Conservation (phyloP, 441 rosid species). For the Adansonia gregorii region DNA sequence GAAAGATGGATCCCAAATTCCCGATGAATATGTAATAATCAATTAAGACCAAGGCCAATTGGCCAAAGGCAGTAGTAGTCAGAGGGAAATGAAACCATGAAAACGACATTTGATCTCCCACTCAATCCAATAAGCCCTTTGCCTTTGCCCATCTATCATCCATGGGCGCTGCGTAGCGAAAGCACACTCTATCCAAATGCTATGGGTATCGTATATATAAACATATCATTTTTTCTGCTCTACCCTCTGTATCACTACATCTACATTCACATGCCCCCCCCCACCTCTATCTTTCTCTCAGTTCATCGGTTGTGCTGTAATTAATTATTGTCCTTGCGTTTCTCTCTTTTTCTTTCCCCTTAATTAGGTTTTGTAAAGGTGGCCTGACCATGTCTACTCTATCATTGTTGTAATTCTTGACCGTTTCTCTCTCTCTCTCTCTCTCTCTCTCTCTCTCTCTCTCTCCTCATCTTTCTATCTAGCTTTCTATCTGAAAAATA, state of each 20-base stretch:
- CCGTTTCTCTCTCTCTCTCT: neutral
- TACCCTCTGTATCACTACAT: too few species aligned
- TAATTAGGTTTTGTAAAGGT: constrained; percentile 37
- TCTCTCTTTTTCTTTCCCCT: neutral
- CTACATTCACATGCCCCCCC: neutral
- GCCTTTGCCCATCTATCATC: constrained; percentile 1
- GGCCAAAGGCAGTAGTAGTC: constrained; percentile 4
- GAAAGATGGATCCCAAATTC: neutral
- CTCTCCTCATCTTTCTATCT: neutral
- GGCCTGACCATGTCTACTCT: constrained; percentile 33
- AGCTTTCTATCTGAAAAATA: constrained; percentile 24
- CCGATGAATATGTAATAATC: too few species aligned
- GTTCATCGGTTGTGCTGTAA: constrained; percentile 7
- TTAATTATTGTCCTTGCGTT: constrained; percentile 46
- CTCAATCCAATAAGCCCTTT: constrained; percentile 40
- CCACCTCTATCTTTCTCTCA: too few species aligned
- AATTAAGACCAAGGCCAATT: too few species aligned
- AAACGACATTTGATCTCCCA: constrained; percentile 41
- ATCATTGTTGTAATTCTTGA: neutral
- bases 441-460: neutral
- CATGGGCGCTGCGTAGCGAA: constrained; percentile 28
- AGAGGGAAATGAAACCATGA: constrained; percentile 32
- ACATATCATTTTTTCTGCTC: too few species aligned
- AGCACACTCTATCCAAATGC: constrained; percentile 17
- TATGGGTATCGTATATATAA: too few species aligned